Conservation (phyloP, 2,329 filamentous ascomycete species). For the Penicillium sp. region DNA sequence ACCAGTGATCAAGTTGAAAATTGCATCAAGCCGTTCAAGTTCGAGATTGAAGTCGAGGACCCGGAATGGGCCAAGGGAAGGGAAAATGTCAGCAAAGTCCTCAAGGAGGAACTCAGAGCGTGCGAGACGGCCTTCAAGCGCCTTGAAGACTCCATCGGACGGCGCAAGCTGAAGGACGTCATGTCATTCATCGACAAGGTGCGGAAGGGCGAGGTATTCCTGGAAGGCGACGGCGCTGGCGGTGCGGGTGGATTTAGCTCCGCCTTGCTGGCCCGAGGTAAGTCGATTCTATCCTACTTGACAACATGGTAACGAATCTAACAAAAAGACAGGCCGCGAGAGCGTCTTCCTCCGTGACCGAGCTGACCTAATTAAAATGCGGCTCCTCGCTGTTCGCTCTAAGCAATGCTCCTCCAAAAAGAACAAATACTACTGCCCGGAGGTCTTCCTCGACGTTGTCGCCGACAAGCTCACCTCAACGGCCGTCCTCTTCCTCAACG, state of each 20-base stretch:
- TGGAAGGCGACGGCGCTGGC: conserved; percentile 73
- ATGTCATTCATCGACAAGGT: conserved; percentile 85
- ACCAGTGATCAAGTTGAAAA: conserved; percentile 97
- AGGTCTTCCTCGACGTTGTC: conserved; percentile 95
- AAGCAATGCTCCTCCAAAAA: conserved; percentile 74
- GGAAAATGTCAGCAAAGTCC: conserved; percentile 67
- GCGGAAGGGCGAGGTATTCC: conserved; percentile 69
- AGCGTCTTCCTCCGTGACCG: conserved; percentile 89
- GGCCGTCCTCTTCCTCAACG: conserved; percentile 91
- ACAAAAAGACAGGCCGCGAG: too few relatives aligned
- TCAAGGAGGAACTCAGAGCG: conserved; percentile 80
- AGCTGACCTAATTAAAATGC: conserved; percentile 81
- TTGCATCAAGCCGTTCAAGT: conserved; percentile 98
- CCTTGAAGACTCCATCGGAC: conserved; percentile 69
- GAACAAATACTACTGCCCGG: conserved; percentile 94
- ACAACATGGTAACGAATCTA: too few relatives aligned
- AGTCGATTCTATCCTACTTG: too few relatives aligned
- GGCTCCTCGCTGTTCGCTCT: conserved; percentile 75
- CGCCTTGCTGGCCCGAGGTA: conserved; percentile 74
- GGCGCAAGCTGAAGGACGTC: conserved; percentile 78
- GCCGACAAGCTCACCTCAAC: conserved; percentile 90
- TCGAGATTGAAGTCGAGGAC: conserved; percentile 88
- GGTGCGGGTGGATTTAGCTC: conserved; percentile 92
- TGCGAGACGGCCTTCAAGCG: conserved; percentile 69
- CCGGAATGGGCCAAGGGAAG: conserved; percentile 78